Base-by-base conservation (phyloP, 1,139 yeast species). In the Saccharomyces hybrid region DNA sequence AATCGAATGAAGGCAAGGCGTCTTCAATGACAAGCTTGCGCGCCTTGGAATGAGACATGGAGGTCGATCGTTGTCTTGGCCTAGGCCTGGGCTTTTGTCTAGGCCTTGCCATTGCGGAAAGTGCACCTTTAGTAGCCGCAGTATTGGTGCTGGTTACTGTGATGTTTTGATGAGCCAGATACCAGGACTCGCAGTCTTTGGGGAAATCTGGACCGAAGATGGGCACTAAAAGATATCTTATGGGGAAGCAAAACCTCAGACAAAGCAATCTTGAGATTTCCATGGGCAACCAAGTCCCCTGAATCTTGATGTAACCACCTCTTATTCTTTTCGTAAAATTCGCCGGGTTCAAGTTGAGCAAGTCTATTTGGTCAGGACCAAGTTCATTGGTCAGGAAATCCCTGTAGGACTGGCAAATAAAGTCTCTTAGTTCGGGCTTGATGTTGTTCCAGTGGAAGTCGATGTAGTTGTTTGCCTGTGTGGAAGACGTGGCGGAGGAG, bases 251-350 rank as follows among this genome's bases (percentile, higher is more conserved):
- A 62, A 90, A 87, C 54, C 87, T 78, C 47, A 81, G 71, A 4
- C 96, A 95, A 53, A 91, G 74, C 32, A 80, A 73, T 60, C 77
- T 78, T 48, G 95, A 91, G 52, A 87, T 75, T 14, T 78, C 78
- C 67, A 74, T 86, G 1, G 97, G 95, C 47, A 90, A 73, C 97
- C 97, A 91, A 4, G 97, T 89, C 1, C 98, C 98, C 73, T 91
- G 98, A 62, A 91, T 88, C 74, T 89, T 89, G 62, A 91, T 78
- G 64, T 84, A 88, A 3, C 97, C 98, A 48, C 98, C 98, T 54
- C 97, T 75, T 23, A 90, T 89, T 51, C 97, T 78, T 62, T 83
- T 81, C 54, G 89, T 81, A 47, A 80, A 80, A 31, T 74, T 74
- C 23, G 59, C 32, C 19, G 58, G 52, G 9, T 54, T 51, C 26